phyloP scores from a whole-genome alignment of 192 early-diverging fungal genomes.

The Umbelopsis sp. region DNA sequence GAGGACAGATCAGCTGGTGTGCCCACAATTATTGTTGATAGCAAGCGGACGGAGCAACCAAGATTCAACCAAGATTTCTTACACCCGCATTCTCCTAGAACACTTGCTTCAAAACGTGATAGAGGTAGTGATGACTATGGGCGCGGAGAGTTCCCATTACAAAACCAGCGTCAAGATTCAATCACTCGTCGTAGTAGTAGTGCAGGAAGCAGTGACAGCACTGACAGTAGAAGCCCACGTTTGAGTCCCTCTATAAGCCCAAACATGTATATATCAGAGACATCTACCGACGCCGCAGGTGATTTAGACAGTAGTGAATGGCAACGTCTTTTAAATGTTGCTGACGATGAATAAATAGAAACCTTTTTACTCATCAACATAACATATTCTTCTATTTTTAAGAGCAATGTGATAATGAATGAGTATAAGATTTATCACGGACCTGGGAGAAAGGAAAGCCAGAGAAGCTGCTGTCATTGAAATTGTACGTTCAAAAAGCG shows the following conservation, averaged over 20 bases:
- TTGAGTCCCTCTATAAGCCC: background rate
- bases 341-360: background rate
- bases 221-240: background rate
- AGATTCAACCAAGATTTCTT: background rate
- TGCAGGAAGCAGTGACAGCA: background rate
- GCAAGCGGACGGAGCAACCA: background rate
- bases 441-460: background rate
- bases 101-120: background rate
- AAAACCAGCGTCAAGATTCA: too few relatives aligned
- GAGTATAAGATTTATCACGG: background rate
- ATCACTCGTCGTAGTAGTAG: background rate
- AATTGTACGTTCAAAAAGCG: background rate
- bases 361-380: too few relatives aligned
- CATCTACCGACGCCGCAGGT: background rate
- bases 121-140: background rate
- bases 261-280: background rate
- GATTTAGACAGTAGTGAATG: conserved; percentile 6
- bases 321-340: background rate
- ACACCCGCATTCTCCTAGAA: background rate
- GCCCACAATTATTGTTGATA: background rate
- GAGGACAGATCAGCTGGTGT: background rate
- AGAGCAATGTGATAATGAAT: too few relatives aligned
- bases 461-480: conserved; percentile 10
- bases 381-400: background rate
- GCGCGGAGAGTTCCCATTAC: too few relatives aligned